phyloP scores from a whole-genome alignment of 2,329 filamentous ascomycete species.

The Colletotrichum australisinense region DNA sequence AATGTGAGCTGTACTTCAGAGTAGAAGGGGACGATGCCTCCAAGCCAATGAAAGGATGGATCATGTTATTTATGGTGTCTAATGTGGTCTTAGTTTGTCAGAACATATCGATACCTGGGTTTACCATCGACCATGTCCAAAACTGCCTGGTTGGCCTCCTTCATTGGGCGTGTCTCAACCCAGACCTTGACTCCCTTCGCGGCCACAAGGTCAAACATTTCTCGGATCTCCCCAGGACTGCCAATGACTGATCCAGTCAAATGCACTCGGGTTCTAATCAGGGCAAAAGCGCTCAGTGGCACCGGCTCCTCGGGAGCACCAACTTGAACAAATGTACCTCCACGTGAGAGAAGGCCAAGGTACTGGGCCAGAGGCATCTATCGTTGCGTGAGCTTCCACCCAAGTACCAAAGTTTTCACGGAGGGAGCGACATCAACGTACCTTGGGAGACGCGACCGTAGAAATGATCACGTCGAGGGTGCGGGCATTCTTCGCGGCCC shows the following conservation, averaged over 20 bases:
- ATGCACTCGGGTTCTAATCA: background rate
- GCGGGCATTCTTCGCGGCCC: constrained; percentile 62
- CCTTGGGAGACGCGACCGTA: constrained; percentile 54
- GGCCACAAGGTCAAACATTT: background rate
- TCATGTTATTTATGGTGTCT: background rate
- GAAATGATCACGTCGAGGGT: constrained; percentile 70
- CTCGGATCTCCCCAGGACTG: background rate
- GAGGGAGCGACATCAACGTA: background rate
- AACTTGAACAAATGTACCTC: constrained; percentile 74
- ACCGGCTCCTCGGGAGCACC: constrained; percentile 42
- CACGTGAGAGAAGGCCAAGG: constrained; percentile 67
- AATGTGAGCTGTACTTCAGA: background rate
- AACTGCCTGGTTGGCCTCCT: background rate
- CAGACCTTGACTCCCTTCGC: background rate
- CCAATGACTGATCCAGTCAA: background rate
- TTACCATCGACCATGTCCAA: background rate
- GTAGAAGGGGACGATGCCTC: background rate
- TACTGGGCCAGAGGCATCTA: constrained; percentile 73
- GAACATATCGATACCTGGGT: background rate
- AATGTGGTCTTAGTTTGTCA: background rate
- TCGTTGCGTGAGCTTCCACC: constrained; percentile 46
- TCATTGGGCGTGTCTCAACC: background rate
- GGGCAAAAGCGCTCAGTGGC: background rate
- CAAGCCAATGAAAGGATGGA: background rate
- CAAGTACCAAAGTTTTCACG: background rate